Evolutionary conservation across 768 basidiomycete genomes (phyloP).

Genomic region (Pleurotus tuber-regium): DNA sequence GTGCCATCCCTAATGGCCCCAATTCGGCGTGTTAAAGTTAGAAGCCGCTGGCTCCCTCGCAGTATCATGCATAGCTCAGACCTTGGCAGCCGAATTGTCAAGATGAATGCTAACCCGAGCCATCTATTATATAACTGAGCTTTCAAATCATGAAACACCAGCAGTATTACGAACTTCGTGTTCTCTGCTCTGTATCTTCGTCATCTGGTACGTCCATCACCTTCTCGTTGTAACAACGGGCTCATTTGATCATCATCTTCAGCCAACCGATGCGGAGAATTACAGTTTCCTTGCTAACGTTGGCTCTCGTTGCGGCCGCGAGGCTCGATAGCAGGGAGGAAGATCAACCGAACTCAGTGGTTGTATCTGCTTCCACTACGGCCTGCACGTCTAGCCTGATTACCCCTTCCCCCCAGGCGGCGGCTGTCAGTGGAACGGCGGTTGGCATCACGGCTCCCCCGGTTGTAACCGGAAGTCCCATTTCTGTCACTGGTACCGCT

Average conservation of each 20-base stretch:
- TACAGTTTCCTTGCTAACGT: conserved; percentile 9
- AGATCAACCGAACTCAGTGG: neutral
- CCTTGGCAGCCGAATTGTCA: neutral
- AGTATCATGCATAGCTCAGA: neutral
- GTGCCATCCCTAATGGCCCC: conserved; percentile 3
- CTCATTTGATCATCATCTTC: neutral
- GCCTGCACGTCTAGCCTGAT: neutral
- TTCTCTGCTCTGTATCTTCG: conserved; percentile 9
- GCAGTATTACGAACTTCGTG: conserved; percentile 4
- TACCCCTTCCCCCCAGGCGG: neutral
- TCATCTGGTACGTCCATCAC: conserved; percentile 2
- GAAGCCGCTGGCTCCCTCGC: neutral
- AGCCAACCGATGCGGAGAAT: conserved; percentile 7
- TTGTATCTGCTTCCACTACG: conserved; percentile 6
- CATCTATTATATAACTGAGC: conserved; percentile 1
- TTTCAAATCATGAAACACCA: neutral
- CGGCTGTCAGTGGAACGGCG: neutral
- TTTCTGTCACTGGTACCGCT: neutral
- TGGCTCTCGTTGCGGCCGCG: conserved; percentile 7
- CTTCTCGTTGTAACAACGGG: neutral
- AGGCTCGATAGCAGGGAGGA: conserved; percentile 8
- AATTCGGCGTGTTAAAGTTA: conserved; percentile 2
- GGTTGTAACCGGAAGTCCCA: neutral
- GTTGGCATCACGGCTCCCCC: neutral
- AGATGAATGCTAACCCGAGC: conserved; percentile 1